These are phyloP conservation scores for Pyronema domesticum DNA, from an alignment of 495 filamentous ascomycete species.

Conservation along the genomic window DNA sequence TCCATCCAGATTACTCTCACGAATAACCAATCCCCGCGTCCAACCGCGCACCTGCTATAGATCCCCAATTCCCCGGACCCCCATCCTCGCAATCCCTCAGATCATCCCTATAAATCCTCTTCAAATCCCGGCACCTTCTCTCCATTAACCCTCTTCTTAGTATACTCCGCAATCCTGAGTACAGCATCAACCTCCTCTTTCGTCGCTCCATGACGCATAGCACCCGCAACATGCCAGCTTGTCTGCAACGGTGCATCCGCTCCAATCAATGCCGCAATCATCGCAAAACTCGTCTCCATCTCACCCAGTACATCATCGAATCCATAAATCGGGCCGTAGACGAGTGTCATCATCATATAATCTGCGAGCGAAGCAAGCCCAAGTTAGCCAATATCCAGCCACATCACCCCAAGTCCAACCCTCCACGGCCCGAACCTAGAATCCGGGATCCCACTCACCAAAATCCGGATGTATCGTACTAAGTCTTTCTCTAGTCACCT, in stretches of 20 bases:
- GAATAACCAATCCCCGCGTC: no score
- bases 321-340: neutral
- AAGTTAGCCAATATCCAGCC: neutral
- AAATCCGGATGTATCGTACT: neutral
- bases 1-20: no score
- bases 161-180: neutral
- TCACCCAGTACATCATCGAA: neutral
- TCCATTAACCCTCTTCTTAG: neutral
- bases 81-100: no score
- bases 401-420: no score
- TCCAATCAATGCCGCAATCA: neutral
- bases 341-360: neutral
- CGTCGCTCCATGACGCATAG: neutral
- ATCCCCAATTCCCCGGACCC: no score
- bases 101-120: no score
- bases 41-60: no score
- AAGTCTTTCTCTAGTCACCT: neutral
- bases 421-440: neutral
- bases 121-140: no score
- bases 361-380: neutral
- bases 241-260: neutral
- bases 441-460: neutral
- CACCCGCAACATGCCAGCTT: neutral
- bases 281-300: neutral
- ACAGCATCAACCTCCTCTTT: neutral